Evolutionary conservation across 805 yeast species (phyloP).

Genomic region (Schizosaccharomyces octosporus): DNA sequence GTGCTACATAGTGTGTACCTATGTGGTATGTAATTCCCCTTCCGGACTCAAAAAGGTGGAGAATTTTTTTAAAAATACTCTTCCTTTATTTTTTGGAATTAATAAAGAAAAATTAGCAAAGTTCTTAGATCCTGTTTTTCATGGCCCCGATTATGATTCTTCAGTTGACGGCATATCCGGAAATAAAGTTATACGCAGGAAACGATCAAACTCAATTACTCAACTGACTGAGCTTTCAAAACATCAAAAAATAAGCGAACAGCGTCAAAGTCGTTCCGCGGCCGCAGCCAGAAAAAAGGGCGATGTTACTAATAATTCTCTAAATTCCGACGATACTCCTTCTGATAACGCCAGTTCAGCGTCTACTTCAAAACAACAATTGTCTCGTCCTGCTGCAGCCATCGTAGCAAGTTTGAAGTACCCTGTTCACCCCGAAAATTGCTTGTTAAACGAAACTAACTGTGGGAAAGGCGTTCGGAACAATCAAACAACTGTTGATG

Average conservation of each 20-base stretch:
- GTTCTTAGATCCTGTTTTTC: background rate
- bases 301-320: background rate
- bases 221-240: background rate
- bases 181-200: background rate
- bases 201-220: background rate
- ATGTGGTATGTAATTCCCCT: conserved; percentile 24
- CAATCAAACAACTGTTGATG: background rate
- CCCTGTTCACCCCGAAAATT: conserved; percentile 27
- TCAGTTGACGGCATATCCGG: background rate
- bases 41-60: background rate
- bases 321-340: background rate
- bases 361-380: background rate
- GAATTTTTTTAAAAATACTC: background rate
- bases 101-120: background rate
- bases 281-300: background rate
- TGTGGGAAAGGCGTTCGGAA: background rate
- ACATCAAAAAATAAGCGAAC: background rate
- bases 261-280: background rate
- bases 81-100: background rate
- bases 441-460: conserved; percentile 11
- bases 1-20: conserved; percentile 34
- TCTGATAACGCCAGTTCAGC: background rate
- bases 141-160: background rate
- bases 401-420: conserved; percentile 35
- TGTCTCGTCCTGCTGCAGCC: background rate